These are phyloP conservation scores for Dryadomyces quercus-mongolicae DNA, from an alignment of 2,329 filamentous ascomycete species.

Conservation along the genomic window DNA sequence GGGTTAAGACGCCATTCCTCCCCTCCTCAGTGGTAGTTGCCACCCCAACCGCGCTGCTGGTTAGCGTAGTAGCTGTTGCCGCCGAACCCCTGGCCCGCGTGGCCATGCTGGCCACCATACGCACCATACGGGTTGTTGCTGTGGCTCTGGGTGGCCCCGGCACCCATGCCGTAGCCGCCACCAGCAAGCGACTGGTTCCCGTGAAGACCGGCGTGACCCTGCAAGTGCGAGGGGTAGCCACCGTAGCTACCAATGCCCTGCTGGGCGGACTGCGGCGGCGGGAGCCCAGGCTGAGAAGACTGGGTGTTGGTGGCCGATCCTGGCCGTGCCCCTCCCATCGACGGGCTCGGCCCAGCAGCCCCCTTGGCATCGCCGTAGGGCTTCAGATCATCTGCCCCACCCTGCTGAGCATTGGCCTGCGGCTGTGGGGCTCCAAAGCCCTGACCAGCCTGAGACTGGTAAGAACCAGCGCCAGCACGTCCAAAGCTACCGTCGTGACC, in stretches of 20 bases:
- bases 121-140: slow-evolving; percentile 42
- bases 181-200: slow-evolving; percentile 30
- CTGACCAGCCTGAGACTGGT: slow-evolving; percentile 43
- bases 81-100: slow-evolving; percentile 34
- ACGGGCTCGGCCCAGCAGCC: slow-evolving; percentile 42
- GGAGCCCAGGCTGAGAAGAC: slow-evolving; percentile 33
- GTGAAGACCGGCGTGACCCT: slow-evolving; percentile 39
- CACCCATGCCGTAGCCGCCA: slow-evolving; percentile 42
- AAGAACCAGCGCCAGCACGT: slow-evolving; percentile 34
- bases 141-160: slow-evolving; percentile 36
- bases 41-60: slow-evolving; percentile 43
- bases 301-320: slow-evolving; percentile 47
- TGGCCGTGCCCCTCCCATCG: slow-evolving; percentile 41
- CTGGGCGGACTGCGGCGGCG: slow-evolving; percentile 16
- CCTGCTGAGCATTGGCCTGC: slow-evolving; percentile 30
- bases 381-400: slow-evolving; percentile 42
- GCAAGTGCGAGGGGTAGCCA: slow-evolving; percentile 43
- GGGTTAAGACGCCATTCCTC: not conserved
- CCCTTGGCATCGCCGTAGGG: slow-evolving; percentile 45
- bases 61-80: slow-evolving; percentile 35
- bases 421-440: slow-evolving; percentile 36
- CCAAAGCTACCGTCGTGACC: slow-evolving; percentile 40
- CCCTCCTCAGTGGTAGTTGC: slow-evolving; percentile 38
- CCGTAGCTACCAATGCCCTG: slow-evolving; percentile 42
- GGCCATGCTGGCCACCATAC: slow-evolving; percentile 36